Evolutionary conservation across 2,329 filamentous ascomycete species (phyloP), one percentile per base, ranked within the genome.

Genomic region (Zymoseptoria pseudotritici): DNA sequence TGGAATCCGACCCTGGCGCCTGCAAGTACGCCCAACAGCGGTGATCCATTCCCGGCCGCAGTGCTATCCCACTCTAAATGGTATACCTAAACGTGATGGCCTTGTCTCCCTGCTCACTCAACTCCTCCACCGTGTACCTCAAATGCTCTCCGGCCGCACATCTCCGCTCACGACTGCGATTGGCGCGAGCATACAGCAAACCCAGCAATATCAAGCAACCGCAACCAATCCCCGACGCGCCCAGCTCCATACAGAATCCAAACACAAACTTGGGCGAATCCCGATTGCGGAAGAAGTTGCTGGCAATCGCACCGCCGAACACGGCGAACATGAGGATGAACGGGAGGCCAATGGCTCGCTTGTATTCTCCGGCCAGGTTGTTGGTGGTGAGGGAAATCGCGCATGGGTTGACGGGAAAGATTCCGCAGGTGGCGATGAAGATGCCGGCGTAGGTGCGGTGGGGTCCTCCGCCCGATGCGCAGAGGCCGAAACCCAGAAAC

Each of bases 81-180:
- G 86, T 83, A 66, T 88, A 88, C 60, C 81, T 79, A 72, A 85
- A 89, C 0, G 83, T 83, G 1, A 85, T 72, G 1, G 86, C 84
- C 61, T 78, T 80, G 67, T 89, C 86, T 0, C 86, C 86, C 69
- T 81, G 71, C 9, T 76, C 78, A 6, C 83, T 83, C 52, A 88
- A 70, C 66, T 86, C 80, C 67, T 83, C 77, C 0, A 74, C 73
- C 3, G 78, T 79, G 26, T 78, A 80, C 3, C 69, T 70, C 31
- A 68, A 71, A 58, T 76, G 73, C 54, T 69, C 70, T 9, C 73
- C 73, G 46, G 70, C 69, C 2, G 71, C 72, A 62, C 76, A 54
- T 62, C 71, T 68, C 20, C 67, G 58, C 10, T 74, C 72, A 5
- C 86, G 76, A 67, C 80, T 82, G 63, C 77, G 80, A 70, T 90